These are phyloP conservation scores for Parietaria judaica DNA, from an alignment of 306 rosid genomes.

Conservation along the genomic window DNA sequence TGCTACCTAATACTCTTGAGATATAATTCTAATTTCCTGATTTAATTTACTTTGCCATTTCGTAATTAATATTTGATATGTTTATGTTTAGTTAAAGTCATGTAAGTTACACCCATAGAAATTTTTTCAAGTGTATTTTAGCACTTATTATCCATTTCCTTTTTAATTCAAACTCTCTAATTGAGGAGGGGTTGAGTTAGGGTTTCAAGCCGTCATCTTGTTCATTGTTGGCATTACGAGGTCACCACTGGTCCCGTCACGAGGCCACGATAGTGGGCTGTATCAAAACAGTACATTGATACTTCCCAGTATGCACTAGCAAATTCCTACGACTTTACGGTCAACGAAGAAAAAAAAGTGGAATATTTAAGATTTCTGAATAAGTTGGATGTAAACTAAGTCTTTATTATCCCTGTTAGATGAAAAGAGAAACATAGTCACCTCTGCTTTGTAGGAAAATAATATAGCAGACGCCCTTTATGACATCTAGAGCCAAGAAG, in stretches of 20 bases:
- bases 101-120: too few relatives aligned
- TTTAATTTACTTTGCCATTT: too few relatives aligned
- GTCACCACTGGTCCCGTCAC: too few relatives aligned
- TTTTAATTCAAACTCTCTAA: neutral
- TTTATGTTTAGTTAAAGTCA: too few relatives aligned
- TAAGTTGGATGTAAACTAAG: neutral
- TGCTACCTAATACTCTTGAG: neutral
- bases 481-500: conserved; percentile 78
- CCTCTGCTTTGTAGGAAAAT: conserved; percentile 77
- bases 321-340: too few relatives aligned
- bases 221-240: too few relatives aligned
- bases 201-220: too few relatives aligned
- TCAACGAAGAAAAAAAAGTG: neutral
- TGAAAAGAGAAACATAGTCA: conserved; percentile 22
- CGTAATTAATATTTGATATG: too few relatives aligned
- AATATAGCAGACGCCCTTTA: conserved; percentile 91
- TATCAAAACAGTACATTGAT: too few relatives aligned
- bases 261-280: too few relatives aligned
- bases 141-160: neutral
- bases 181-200: neutral
- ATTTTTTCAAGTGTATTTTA: neutral
- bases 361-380: neutral
- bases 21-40: neutral
- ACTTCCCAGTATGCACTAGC: too few relatives aligned
- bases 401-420: neutral